These are phyloP conservation scores for Hordeum pubiflorum DNA, from an alignment of 202 grass and related monocot genomes.

Conservation along the genomic window DNA sequence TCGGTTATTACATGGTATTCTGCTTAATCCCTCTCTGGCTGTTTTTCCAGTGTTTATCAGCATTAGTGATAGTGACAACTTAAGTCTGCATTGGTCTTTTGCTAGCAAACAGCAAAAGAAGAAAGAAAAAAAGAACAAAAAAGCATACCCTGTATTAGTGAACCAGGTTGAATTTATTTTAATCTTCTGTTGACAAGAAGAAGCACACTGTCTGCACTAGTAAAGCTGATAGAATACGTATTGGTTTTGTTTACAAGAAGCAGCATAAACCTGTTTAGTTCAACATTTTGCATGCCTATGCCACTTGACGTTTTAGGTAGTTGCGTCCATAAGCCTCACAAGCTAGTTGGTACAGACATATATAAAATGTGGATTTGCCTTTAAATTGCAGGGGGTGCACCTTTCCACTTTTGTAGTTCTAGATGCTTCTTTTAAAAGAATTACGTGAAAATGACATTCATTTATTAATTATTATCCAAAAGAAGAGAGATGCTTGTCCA, in stretches of 20 bases:
- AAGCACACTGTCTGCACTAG: background rate
- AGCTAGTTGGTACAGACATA: background rate
- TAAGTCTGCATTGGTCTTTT: background rate
- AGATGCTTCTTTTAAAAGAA: background rate
- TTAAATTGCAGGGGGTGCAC: background rate
- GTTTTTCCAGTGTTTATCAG: background rate
- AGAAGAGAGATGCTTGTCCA: background rate
- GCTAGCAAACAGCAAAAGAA: background rate
- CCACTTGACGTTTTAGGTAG: background rate
- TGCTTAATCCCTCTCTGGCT: background rate
- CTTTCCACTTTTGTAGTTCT: background rate
- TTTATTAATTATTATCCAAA: background rate
- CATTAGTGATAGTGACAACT: background rate
- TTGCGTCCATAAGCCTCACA: background rate
- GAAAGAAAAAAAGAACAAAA: background rate
- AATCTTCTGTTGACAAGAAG: background rate
- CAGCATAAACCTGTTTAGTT: background rate
- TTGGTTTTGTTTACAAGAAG: conserved; percentile 1
- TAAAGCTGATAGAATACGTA: conserved; percentile 17
- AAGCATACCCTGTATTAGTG: background rate
- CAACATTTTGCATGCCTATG: background rate
- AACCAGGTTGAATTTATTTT: background rate
- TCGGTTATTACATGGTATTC: conserved; percentile 86
- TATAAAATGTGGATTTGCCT: background rate
- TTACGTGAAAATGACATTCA: background rate